Evolutionary conservation across 257 asterid genomes (phyloP), one percentile per base, ranked within the genome.

Genomic region (Henckelia pumila): DNA sequence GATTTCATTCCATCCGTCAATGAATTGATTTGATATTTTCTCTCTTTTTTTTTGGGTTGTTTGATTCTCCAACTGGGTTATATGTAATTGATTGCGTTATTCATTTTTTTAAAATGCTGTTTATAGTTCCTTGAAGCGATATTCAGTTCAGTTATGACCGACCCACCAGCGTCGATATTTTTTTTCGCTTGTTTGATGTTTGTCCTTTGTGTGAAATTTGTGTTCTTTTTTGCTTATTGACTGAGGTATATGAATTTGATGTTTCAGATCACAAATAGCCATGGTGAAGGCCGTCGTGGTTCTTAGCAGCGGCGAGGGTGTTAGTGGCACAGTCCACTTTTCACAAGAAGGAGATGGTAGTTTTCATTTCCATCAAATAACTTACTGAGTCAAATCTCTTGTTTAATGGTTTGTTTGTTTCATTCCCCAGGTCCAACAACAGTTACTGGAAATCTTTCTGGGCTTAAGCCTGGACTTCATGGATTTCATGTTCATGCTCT

Each of bases 401-500:
- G 55, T 23, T 7, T 69, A 8, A 35, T 60, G 26, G 61, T 1
- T 2, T 62, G 55, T 59, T 59, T 49, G 47, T 35, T 9, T 35
- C 47, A 35, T 35, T 0, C 17, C 37, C 29, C 55, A 90, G 99
- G 79, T 63, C 83, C 92, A 23, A 90, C 99, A 29, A 85, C 88
- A 14, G 95, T 93, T 19, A 82, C 80, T 17, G 97, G 97, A 73
- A 81, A 68, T 55, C 71, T 94, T 56, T 76, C 93, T 37, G 96
- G 99, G 73, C 91, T 91, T 7, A 87, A 81, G 81, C 96, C 95
- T 16, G 99, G 99, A 47, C 86, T 52, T 59, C 99, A 91, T 60
- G 99, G 99, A 65, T 94, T 91, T 81, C 99, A 94, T 64, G 95
- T 94, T 55, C 97, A 94, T 59, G 95, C 99, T 67, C 95, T 90